A percentile compares a stretch with the other conserved stretches of the same genome.
phyloP scores from a whole-genome alignment of 345 rosid genomes.

The Euphorbia lathyris region DNA sequence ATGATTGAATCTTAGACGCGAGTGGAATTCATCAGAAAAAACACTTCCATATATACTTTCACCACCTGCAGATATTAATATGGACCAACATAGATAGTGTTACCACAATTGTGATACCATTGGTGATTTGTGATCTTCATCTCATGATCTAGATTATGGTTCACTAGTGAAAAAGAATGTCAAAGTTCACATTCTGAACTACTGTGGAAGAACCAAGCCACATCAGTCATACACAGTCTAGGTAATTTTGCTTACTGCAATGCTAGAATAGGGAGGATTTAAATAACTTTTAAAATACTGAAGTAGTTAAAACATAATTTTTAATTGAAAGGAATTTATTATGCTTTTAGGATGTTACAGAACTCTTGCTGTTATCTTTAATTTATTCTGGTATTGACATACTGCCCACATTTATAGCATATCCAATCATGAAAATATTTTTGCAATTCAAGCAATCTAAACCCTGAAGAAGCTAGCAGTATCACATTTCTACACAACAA shows the following conservation, averaged over 20 bases:
- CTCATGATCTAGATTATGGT: not conserved
- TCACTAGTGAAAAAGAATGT: not conserved
- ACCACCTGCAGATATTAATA: slow-evolving; percentile 47
- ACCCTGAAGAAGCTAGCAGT: not conserved
- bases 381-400: not conserved
- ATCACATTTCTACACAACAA: not conserved
- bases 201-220: not conserved
- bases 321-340: not conserved
- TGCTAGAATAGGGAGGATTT: not conserved
- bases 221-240: not conserved
- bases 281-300: not conserved
- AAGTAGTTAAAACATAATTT: not conserved
- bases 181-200: not conserved
- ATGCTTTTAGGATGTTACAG: not conserved
- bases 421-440: not conserved
- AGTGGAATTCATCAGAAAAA: slow-evolving; percentile 80
- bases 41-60: slow-evolving; percentile 75
- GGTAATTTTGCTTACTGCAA: not conserved
- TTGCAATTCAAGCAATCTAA: not conserved
- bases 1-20: slow-evolving; percentile 85
- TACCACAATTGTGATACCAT: not conserved
- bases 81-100: not conserved
- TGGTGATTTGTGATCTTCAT: not conserved
- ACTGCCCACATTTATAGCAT: not conserved
- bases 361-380: not conserved